Base-by-base conservation (phyloP, 306 rosid species). In the Rubus idaeus region DNA sequence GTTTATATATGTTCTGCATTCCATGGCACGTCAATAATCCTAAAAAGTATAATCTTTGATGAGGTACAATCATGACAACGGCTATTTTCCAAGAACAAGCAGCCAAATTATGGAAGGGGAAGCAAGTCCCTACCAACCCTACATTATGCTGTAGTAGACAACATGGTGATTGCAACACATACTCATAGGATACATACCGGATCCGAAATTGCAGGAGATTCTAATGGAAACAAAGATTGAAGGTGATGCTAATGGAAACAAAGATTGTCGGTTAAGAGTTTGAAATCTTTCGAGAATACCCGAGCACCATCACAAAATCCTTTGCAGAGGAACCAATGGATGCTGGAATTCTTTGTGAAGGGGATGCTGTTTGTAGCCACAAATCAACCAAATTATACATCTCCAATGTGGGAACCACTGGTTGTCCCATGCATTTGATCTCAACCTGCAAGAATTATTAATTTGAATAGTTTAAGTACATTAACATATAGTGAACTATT, bases 361-460 rank as follows among this genome's bases (percentile, higher is more conserved):
- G 67, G 11, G 96, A 79, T 4, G 86, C 78, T 9, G 90, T 84
- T 82, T 91, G 90, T 35, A 91, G 90, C 99, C 99, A 95, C 68
- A 88, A 73, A 81, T 91, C 97, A 76, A 92, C 86, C 84, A 96
- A 86, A 70, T 86, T 88, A 39, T 87, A 74, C 49, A 92, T 82
- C 81, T 74, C 85, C 87, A 92, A 71, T 13, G 91, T 81, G 14
- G 97, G 97, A 39, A 83, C 88, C 78, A 96, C 93, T 37, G 96
- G 83, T 58, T 92, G 97, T 69, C 99, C 99, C 94, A 92, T 87
- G 20, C 98, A 92, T 86, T 86, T 92, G 20, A 96, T 90, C 86
- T 92, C 99, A 67, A 96, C 90, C 99, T 96, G 87, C 76, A 87
- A 76, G 61, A 47, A 63, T 37, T 8, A 17, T 26, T 5, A 23